Base-by-base conservation (phyloP, 176 grass and related monocot species). In the Triticum urartu region DNA sequence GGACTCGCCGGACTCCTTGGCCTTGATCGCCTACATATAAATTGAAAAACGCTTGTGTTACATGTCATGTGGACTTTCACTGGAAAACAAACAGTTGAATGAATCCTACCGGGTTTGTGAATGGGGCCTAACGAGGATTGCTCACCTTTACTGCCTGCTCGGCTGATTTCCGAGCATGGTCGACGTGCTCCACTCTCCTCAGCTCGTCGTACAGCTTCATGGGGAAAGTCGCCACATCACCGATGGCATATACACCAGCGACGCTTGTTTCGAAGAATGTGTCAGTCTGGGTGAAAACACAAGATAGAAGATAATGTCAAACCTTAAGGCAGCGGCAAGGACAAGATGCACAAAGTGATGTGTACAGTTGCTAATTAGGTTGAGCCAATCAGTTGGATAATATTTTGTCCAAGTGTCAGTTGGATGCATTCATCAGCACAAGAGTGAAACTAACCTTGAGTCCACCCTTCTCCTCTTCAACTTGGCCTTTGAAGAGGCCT, bases 161-260 rank as follows among this genome's bases (percentile, higher is more conserved):
- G 3, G 95, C 95, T 11, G 95, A 98, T 71, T 95, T 98, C 43
- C 95, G 89, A 64, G 93, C 74, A 83, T 98, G 95, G 84, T 95
- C 93, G 2, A 98, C 95, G 40, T 98, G 95, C 87, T 98, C 95
- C 28, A 98, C 95, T 82, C 95, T 92, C 82, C 95, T 87, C 64
- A 79, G 14, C 17, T 98, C 95, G 11, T 85, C 70, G 75, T 94
- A 98, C 22, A 98, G 78, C 82, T 98, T 98, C 88, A 98, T 48
- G n/a, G 93, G 93, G 67, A 98, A 98, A 35, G 91, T 89, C 7
- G 95, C 95, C 81, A 98, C 93, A 36, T 98, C 95, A 50, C 93
- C 95, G 2, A 98, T 94, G 69, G 95, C 95, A 28, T 98, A 98
- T 20, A 98, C 95, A 7, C 90, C 91, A 10, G 88, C 74, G 45